Conservation (phyloP, 2,329 filamentous ascomycete genomes). For the Neopestalotiopsis sp. region DNA sequence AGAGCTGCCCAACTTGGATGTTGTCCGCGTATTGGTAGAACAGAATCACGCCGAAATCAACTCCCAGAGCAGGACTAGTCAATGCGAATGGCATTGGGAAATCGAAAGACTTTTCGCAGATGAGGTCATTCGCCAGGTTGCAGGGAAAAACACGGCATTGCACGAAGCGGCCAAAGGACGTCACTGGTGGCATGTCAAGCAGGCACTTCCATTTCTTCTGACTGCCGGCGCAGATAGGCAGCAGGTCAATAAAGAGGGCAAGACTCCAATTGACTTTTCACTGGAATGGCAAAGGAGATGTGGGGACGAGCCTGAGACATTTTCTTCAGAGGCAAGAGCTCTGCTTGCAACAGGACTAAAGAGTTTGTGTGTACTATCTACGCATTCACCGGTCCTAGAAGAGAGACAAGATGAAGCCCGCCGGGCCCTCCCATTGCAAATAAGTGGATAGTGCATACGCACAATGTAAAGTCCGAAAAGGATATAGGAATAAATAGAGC, state of each 20-base stretch:
- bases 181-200: background rate
- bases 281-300: background rate
- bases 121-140: background rate
- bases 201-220: constrained; percentile 1
- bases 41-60: background rate
- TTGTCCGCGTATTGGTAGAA: constrained; percentile 4
- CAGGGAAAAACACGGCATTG: background rate
- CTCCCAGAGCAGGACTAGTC: background rate
- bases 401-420: no score
- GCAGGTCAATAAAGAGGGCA: background rate
- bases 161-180: background rate
- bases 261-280: background rate
- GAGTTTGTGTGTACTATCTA: background rate
- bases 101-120: background rate
- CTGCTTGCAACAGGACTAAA: background rate
- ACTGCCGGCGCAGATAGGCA: background rate
- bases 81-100: background rate
- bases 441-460: no score
- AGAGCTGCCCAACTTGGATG: constrained; percentile 5
- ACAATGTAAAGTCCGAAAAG: no score
- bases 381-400: no score
- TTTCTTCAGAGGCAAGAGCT: background rate
- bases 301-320: background rate
- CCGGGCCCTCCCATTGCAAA: no score
- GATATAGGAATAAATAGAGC: no score